Base-by-base conservation (phyloP, 805 yeast genomes). In the Zygotorulaspora danielsina region DNA sequence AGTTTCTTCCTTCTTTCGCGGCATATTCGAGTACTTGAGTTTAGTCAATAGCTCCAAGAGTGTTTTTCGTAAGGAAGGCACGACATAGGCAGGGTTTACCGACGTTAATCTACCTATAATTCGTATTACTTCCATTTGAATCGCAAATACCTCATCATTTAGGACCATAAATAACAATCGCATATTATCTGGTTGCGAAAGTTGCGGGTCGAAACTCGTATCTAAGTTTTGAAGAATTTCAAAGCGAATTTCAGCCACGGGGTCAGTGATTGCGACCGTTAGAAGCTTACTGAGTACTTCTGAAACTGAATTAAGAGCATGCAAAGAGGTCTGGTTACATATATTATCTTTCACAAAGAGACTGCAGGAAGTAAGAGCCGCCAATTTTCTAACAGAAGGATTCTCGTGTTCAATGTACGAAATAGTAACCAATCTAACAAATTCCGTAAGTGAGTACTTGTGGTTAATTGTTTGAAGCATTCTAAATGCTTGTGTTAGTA, bases 41-140 rank as follows among this genome's bases (percentile, higher is more conserved):
- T 85, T 84, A 0, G 96, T 87, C 32, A 94, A 61, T 10, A 89
- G 69, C 58, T 90, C 97, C 31, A 93, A 78, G 45, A 94, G 64
- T 0, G 90, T 78, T 57, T 87, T 90, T 50, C 97, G 73, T 38
- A 93, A 69, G 0, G 95, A 85, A 0, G 99, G 98, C 26, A 90
- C 88, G 46, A 93, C 85, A 61, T 87, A 90, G 0, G 98, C 97
- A 0, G 99, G 97, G 53, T 93, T 93, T 28, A 87, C 81, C 2
- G 77, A 65, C 0, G 96, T 82, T 12, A 93, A 64, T 40, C 97
- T 72, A 2, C 98, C 97, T 42, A 93, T 76, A 8, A 89, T 73
- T 35, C 72, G 72, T 22, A 90, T 76, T 0, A 95, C 83, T 11
- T 78, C 83, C 51, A 84, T 79, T 39, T 96, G 75, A 8, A 93